Conservation (phyloP, 331 rosid species). For the Rosa hybrid region DNA sequence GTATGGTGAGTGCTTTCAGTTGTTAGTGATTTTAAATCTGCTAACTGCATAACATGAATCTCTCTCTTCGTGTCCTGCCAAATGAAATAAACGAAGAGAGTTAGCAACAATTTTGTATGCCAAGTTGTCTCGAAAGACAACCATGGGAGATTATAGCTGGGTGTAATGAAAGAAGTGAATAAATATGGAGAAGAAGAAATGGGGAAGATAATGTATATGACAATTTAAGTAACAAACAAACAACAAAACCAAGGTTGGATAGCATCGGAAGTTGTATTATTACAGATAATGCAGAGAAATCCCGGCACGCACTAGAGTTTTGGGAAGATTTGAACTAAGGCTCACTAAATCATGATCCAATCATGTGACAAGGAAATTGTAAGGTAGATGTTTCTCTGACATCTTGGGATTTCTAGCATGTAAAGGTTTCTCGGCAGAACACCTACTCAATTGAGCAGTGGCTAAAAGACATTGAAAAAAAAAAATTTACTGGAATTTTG, state of each 20-base stretch:
- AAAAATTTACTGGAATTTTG: too few species aligned
- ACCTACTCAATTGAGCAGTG: not conserved
- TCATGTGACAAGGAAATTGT: not conserved
- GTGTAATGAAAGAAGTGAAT: not conserved
- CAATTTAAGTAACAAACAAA: not conserved
- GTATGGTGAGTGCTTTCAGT: not conserved
- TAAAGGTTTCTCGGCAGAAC: not conserved
- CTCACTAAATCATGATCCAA: not conserved
- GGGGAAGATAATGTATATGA: not conserved
- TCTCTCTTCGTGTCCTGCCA: not conserved
- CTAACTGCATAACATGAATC: not conserved
- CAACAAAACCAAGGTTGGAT: not conserved
- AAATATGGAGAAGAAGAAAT: not conserved
- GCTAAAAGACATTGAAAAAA: not conserved
- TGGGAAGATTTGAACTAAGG: not conserved
- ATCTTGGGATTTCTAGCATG: not conserved
- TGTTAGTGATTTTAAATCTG: slow-evolving; percentile 1
- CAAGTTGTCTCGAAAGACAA: not conserved
- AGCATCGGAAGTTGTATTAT: not conserved
- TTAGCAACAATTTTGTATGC: not conserved
- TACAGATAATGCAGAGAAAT: not conserved
- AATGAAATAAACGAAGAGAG: not conserved
- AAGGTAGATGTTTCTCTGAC: not conserved
- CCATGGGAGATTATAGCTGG: not conserved
- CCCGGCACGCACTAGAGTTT: not conserved